Base-by-base conservation (phyloP, 441 rosid species). In the Raphanus hybrid region DNA sequence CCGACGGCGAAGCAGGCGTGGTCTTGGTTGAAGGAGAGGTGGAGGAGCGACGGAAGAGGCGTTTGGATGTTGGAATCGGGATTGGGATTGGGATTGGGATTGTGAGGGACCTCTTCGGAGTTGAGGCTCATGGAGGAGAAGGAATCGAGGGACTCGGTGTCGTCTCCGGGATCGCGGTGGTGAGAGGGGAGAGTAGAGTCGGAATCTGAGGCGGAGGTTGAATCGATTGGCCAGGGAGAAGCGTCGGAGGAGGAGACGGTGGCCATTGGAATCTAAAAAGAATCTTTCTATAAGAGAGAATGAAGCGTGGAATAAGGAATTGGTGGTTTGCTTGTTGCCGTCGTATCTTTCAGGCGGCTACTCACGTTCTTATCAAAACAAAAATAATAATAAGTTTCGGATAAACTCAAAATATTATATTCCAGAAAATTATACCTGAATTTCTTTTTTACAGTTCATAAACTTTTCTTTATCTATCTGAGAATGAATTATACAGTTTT, bases 1-100 rank as follows among this genome's bases (percentile, higher is more conserved):
- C 92, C 98, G 0, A 87, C 90, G 0, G 97, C 93, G 85, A 95
- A 95, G 79, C 98, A 95, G 9, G 94, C 90, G 2, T 83, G 84
- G 82, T 92, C 99, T 70, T 95, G 82, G 62, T 82, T 85, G 41
- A 82, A 82, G 64, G 83, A 82, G 18, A 85, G 55, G 64, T 85
- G 72, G 50, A 82, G 83, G 7, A 82, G 59, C 6, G 84, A 58
- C 4, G 87, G 77, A 12, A 16, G 80, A 54, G 82, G 61, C 20
- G 64, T 23, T 11, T 43, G 50, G 11, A 45, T 48, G 59, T 65
- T 80, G 12, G 83, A 69, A 67, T 72, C 58, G 4, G 78, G 16
- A 64, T 29, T 4, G 32, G 32, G 32, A 64, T 29, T 4, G 32
- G 32, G 32, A 27, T 27, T 27, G 37, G 26, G 26, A 23, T 57